Evolutionary conservation across 371 early-diverging fungal species (phyloP), one percentile per base, ranked within the genome.

Genomic region (Lichtheimia ornata): DNA sequence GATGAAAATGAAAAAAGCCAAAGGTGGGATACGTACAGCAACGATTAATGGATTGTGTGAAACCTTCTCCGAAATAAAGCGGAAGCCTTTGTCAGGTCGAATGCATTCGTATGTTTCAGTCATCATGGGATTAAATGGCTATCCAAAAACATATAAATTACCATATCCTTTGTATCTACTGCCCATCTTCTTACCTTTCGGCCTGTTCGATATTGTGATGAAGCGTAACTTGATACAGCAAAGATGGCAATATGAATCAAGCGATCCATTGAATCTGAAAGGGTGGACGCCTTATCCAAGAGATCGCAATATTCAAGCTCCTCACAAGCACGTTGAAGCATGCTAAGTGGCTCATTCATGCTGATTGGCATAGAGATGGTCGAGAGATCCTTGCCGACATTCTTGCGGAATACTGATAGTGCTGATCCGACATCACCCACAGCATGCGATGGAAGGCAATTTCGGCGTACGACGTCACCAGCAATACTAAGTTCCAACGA

Each of bases 101-200:
- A 94, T 84, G 68, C 77, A 87, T 69, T 97, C 97, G 71, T 93
- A 97, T 0, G 97, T 97, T 71, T 97, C 98, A 53, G 94, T 94
- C 73, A 94, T 88, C 56, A 98, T 83, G 12, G 98, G 98, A 70
- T 97, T 98, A 73, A 97, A 97, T 9, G 98, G 98, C 75, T 69
- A 55, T 0, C 9, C 13, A 56, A 15, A 6, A 18, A 11, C 11
- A 52, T 24, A 22, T 18, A 52, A 28, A 7, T 2, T 1, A 35
- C 35, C 35, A 9, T 43, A n/a, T 7, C 17, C 11, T 12, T 12
- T 56, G 13, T 20, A 44, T 20, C 25, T 42, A 14, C 30, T 35
- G 7, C 15, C 2, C 14, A 6, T 25, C 15, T 18, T 27, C 50
- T 22, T 43, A 69, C 65, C 67, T 97, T 97, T 57, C 95, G 80